A percentile compares a stretch with the other conserved stretches of the same genome.
phyloP scores from a whole-genome alignment of 2,329 filamentous ascomycete species.

The Cercospora sesami region DNA sequence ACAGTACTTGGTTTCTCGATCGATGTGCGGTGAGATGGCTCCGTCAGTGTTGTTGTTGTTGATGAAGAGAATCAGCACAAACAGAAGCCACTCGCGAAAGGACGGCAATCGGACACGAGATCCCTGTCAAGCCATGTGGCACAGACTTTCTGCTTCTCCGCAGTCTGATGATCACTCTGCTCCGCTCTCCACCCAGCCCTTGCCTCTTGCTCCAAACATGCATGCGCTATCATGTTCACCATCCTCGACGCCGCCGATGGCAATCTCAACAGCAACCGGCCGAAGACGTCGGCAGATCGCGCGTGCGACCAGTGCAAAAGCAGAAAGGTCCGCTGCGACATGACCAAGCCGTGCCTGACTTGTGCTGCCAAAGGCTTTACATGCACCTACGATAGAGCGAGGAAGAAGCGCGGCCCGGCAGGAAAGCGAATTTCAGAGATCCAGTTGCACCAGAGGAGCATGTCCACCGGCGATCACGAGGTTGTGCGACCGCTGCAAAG shows the following conservation, averaged over 20 bases:
- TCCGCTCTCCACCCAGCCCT: neutral
- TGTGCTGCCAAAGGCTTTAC: slow-evolving; percentile 44
- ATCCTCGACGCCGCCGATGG: slow-evolving; percentile 29
- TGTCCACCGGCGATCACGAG: slow-evolving; percentile 3
- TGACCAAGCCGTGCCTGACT: slow-evolving; percentile 30
- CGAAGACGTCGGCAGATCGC: slow-evolving; percentile 31
- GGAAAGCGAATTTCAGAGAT: slow-evolving; percentile 43
- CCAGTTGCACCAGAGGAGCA: slow-evolving; percentile 37
- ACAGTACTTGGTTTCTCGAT: neutral
- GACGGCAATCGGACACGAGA: neutral
- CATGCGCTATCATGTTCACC: slow-evolving; percentile 27
- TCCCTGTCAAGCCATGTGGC: neutral
- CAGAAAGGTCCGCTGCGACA: slow-evolving; percentile 44
- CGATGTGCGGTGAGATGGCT: neutral
- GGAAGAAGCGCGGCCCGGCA: slow-evolving; percentile 45
- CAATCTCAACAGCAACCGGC: slow-evolving; percentile 14
- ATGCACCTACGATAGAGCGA: slow-evolving; percentile 46
- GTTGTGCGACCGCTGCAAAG: neutral
- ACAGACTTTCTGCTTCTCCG: slow-evolving; percentile 7
- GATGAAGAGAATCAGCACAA: neutral
- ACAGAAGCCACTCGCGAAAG: neutral
- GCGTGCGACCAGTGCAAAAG: slow-evolving; percentile 48
- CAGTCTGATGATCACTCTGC: neutral
- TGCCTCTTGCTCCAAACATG: neutral
- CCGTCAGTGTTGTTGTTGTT: neutral